phyloP scores from a whole-genome alignment of 108 stramenopile genomes.

The Nannochloropsis salina region DNA sequence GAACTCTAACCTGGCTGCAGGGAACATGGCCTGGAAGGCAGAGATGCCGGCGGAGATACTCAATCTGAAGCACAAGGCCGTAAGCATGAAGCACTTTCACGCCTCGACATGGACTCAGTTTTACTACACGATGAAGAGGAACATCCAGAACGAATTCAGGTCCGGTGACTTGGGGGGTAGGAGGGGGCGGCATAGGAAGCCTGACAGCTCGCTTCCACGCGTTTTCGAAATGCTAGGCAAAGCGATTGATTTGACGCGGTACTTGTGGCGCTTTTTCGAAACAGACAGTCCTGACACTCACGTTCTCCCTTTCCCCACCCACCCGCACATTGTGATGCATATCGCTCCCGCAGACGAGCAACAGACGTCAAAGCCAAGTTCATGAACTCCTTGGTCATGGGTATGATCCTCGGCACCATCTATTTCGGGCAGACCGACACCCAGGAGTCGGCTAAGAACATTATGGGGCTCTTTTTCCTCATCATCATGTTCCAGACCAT shows the following conservation, averaged over 20 bases:
- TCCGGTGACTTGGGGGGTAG: too few species aligned
- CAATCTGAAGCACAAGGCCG: neutral
- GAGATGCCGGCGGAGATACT: neutral
- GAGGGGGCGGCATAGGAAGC: too few species aligned
- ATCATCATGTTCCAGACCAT: slow-evolving; percentile 15
- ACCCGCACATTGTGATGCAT: neutral
- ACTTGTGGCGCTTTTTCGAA: too few species aligned
- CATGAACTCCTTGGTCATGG: neutral
- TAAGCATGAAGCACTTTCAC: slow-evolving; percentile 14
- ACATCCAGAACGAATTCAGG: slow-evolving; percentile 14
- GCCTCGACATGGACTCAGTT: neutral
- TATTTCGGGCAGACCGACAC: neutral
- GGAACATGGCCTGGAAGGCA: slow-evolving; percentile 17
- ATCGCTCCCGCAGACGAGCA: neutral
- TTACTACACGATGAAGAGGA: slow-evolving; percentile 12
- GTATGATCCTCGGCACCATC: neutral
- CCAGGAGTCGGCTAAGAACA: neutral
- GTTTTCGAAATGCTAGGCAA: too few species aligned
- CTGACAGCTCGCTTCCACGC: too few species aligned
- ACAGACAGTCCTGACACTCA: neutral
- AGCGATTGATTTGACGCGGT: too few species aligned
- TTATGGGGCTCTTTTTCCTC: neutral
- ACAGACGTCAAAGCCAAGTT: neutral
- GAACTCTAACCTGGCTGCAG: neutral
- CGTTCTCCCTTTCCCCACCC: neutral